Conservation (phyloP, 129 eudicot species). For the Apium graveolens region DNA sequence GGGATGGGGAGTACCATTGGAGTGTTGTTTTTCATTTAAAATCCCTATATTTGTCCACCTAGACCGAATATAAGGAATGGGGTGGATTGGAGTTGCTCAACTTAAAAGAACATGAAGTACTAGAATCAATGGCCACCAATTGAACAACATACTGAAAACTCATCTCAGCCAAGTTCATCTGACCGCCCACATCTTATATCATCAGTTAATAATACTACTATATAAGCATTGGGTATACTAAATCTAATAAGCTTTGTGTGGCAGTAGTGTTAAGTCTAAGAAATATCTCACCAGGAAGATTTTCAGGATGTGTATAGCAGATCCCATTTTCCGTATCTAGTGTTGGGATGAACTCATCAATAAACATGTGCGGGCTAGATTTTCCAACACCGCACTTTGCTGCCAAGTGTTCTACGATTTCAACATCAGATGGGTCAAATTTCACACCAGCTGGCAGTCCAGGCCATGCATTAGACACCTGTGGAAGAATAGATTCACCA, state of each 20-base stretch:
- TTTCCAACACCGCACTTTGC: slow-evolving; percentile 56
- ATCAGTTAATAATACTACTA: neutral
- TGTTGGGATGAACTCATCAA: slow-evolving; percentile 93
- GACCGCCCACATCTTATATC: neutral
- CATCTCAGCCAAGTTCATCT: neutral
- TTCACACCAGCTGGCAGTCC: slow-evolving; percentile 88
- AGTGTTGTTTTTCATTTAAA: too few relatives aligned
- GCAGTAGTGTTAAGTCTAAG: neutral
- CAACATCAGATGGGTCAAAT: slow-evolving; percentile 81
- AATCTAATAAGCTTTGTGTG: neutral
- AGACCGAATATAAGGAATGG: too few relatives aligned
- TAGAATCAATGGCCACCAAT: neutral
- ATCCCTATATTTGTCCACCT: too few relatives aligned
- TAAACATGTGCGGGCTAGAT: slow-evolving; percentile 46
- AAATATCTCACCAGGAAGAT: slow-evolving; percentile 69
- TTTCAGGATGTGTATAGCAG: slow-evolving; percentile 76
- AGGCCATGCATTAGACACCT: slow-evolving; percentile 78
- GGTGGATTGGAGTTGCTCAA: too few relatives aligned
- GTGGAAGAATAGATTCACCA: slow-evolving; percentile 12
- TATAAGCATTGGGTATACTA: neutral
- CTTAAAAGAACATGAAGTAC: neutral
- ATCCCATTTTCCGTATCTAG: slow-evolving; percentile 64
- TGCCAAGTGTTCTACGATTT: slow-evolving; percentile 74
- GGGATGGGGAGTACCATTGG: too few relatives aligned
- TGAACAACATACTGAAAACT: neutral